Percentiles rank a stretch among this genome's conserved stretches.
Evolutionary conservation across 2,329 filamentous ascomycete species (phyloP).

Genomic region (Epichloe uncinata): DNA sequence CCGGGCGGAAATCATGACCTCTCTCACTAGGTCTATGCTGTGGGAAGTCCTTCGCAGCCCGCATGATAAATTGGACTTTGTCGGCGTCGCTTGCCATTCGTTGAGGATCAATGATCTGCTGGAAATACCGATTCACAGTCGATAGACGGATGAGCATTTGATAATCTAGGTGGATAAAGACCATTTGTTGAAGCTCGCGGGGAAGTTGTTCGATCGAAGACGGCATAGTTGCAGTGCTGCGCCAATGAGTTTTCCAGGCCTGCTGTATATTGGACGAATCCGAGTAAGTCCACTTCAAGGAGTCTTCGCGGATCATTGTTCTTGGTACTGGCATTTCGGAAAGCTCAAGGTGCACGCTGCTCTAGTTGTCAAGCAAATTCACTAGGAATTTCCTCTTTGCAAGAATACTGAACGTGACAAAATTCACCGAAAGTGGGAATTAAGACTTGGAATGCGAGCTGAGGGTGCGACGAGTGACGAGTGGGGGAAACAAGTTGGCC

Average conservation of each 20-base stretch:
- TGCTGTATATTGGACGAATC: not conserved
- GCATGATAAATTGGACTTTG: slow-evolving; percentile 28
- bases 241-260: slow-evolving; percentile 3
- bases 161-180: slow-evolving; percentile 25
- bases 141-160: slow-evolving; percentile 27
- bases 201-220: slow-evolving; percentile 22
- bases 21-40: slow-evolving; percentile 26
- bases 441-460: no score
- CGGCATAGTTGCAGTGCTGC: slow-evolving; percentile 7
- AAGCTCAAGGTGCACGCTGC: not conserved
- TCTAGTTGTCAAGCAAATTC: not conserved
- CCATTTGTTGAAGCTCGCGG: slow-evolving; percentile 18
- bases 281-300: slow-evolving; percentile 6
- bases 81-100: slow-evolving; percentile 21
- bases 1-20: slow-evolving; percentile 23
- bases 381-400: not conserved
- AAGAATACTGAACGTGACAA: not conserved
- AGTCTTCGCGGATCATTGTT: not conserved
- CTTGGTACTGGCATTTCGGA: slow-evolving; percentile 6
- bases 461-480: not conserved
- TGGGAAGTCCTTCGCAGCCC: slow-evolving; percentile 26
- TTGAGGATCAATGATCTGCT: slow-evolving; percentile 20
- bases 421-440: no score
- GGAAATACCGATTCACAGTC: slow-evolving; percentile 22
- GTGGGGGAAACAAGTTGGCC: not conserved